Conservation (phyloP, 192 early-diverging fungal genomes). For the Dissophora globulifera region DNA sequence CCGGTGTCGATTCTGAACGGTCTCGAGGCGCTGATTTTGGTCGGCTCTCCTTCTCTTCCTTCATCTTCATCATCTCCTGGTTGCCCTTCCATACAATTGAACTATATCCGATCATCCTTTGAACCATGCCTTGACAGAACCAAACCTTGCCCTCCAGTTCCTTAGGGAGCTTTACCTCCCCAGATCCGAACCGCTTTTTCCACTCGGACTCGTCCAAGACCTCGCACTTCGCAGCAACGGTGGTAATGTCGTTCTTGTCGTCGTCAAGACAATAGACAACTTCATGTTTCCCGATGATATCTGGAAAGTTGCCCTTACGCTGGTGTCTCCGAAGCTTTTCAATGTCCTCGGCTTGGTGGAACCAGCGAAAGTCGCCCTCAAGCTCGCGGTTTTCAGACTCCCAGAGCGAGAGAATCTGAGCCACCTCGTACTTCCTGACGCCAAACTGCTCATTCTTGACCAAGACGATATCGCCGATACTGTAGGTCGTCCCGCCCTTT, state of each 20-base stretch:
- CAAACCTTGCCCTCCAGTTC: constrained; percentile 5
- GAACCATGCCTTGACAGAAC: constrained; percentile 28
- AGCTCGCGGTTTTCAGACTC: constrained; percentile 63
- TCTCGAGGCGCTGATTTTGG: background rate
- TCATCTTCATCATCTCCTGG: constrained; percentile 30
- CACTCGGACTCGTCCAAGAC: constrained; percentile 62
- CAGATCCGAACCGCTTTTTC: constrained; percentile 40
- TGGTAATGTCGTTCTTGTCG: constrained; percentile 41
- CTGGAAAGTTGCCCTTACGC: constrained; percentile 31
- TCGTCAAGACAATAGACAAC: constrained; percentile 46
- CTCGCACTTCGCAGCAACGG: constrained; percentile 45
- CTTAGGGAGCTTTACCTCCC: background rate
- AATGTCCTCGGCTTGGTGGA: constrained; percentile 58
- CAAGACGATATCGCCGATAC: constrained; percentile 50
- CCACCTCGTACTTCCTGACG: constrained; percentile 42
- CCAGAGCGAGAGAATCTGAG: constrained; percentile 64
- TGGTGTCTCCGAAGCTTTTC: constrained; percentile 25
- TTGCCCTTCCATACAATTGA: constrained; percentile 35
- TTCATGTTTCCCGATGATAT: constrained; percentile 45
- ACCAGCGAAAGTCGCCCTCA: constrained; percentile 65
- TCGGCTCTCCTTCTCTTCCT: constrained; percentile 28
- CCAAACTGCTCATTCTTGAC: constrained; percentile 33
- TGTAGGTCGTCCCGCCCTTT: constrained; percentile 53
- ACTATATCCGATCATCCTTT: constrained; percentile 26
- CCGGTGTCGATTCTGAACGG: background rate